Evolutionary conservation across 1,284 basidiomycete genomes (phyloP), one percentile per base, ranked within the genome.

Genomic region (Schizophyllum commune): DNA sequence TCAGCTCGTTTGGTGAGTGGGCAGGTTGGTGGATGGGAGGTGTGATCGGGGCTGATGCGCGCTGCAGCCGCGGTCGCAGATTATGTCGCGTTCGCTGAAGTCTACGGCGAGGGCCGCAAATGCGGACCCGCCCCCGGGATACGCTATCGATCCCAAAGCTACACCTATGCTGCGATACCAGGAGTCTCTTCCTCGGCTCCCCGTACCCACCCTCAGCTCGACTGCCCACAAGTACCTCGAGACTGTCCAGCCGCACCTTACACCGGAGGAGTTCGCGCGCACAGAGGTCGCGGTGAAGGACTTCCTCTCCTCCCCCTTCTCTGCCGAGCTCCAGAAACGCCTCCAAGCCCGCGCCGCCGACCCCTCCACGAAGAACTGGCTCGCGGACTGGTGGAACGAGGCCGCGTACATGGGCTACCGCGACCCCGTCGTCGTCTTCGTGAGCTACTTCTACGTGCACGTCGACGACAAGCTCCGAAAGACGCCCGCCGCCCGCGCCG

Each of bases 331-430:
- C n/a, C 96, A 98, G 75, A 74, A 79, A 61, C 81, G 96, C 4
- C 81, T 98, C 52, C 79, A 93, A 69, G 79, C 82, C 32, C 84
- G 95, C 4, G 92, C 93, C 0, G 75, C 78, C 0, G 80, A 83
- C n/a, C 79, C 83, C 0, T 72, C 72, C 15, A 74, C 76, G 58
- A 84, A 84, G 67, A 96, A 83, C 77, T 99, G 96, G 96, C 81
- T 99, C 34, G 83, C 83, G 60, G 94, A 97, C 62, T 99, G 96
- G 96, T 99, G 96, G 96, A 97, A 98, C 74, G 93, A 98, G 53
- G 83, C 75, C 8, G 96, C 95, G 22, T 92, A 92, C 71, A 89
- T 92, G 87, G 87, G 77, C 4, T 92, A 91, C 69, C 82, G 92
- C 56, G 93, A 97, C 67, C 89, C 96, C 5, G 92, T 98, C 47